Base-by-base conservation (phyloP, 805 yeast species). In the Hanseniaspora thailandica region DNA sequence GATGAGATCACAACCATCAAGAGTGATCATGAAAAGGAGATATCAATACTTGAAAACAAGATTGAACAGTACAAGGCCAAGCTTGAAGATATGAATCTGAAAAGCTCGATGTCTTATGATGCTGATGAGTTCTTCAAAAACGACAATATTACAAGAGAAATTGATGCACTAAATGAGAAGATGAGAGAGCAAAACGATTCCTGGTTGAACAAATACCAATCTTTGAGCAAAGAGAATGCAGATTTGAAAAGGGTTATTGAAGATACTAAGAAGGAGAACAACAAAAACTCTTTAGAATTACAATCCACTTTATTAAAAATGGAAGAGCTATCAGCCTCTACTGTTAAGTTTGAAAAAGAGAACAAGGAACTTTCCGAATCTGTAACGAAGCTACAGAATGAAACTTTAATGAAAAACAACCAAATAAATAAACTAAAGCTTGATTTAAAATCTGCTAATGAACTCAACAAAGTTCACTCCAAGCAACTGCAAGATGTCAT, bases 151-250 rank as follows among this genome's bases (percentile, higher is more conserved):
- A 15, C 33, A 19, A 69, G 77, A 2, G 93, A 88, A 63, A 82
- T 85, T 58, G 76, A 84, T 7, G 75, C 81, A 15, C 84, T 90
- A 0, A 82, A 82, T 54, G 86, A 82, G 57, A 86, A 83, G 63
- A 86, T 96, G 95, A 81, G 83, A 54, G 70, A 80, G 19, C 80
- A 87, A 41, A 97, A 93, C 65, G 75, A 83, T 38, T 72, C 79
- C 3, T 71, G 87, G 55, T 69, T 73, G 56, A 64, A 68, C 8
- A 76, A 75, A 55, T 71, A 81, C 19, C 63, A 75, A 4, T 55
- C 59, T 15, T 58, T 75, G n/a, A 75, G 76, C 55, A 63, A 61
- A 46, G 79, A 78, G 50, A 62, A 76, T 7, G 75, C 34, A 1
- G 25, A 40, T 5, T 15, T 41, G 1, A 31, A 22, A 17, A 17